These are phyloP conservation scores for Lactarius akahatsu DNA, from an alignment of 768 basidiomycete species.

Conservation along the genomic window DNA sequence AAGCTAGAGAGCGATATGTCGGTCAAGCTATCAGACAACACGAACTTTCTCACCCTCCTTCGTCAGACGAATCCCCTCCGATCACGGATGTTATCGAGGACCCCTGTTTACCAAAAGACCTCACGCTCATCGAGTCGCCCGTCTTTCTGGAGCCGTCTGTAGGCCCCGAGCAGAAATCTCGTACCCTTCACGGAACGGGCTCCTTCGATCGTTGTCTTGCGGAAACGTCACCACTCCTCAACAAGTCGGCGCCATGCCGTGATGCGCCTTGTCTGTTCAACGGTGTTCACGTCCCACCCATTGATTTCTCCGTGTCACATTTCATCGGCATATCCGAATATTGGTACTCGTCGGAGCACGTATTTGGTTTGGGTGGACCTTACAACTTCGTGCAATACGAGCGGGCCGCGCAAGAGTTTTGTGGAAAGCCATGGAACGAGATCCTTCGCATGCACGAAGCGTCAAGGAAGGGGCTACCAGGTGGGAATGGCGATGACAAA, in stretches of 20 bases:
- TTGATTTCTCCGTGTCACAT: conserved; percentile 88
- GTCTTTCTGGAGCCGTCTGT: conserved; percentile 43
- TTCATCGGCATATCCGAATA: conserved; percentile 99
- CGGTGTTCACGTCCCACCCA: conserved; percentile 89
- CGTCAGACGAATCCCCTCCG: conserved; percentile 26
- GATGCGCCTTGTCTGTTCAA: conserved; percentile 90
- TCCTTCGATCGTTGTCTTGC: conserved; percentile 84
- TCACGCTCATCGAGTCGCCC: conserved; percentile 60
- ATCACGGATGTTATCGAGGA: conserved; percentile 57
- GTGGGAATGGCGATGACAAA: conserved; percentile 61
- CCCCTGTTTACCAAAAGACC: conserved; percentile 84
- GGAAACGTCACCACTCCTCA: conserved; percentile 72
- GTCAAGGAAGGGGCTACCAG: conserved; percentile 46
- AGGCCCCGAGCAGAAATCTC: conserved; percentile 50
- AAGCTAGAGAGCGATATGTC: conserved; percentile 92
- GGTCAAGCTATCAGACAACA: conserved; percentile 60
- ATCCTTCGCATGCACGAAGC: conserved; percentile 66
- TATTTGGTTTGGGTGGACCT: conserved; percentile 90
- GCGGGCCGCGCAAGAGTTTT: conserved; percentile 85
- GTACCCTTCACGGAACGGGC: conserved; percentile 79
- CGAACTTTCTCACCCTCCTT: conserved; percentile 42
- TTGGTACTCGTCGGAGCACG: conserved; percentile 98
- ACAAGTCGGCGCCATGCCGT: conserved; percentile 80
- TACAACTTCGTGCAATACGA: conserved; percentile 98
- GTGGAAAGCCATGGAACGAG: conserved; percentile 71